These are phyloP conservation scores for Rhodotorula diobovata DNA, from an alignment of 768 basidiomycete species.

Conservation along the genomic window DNA sequence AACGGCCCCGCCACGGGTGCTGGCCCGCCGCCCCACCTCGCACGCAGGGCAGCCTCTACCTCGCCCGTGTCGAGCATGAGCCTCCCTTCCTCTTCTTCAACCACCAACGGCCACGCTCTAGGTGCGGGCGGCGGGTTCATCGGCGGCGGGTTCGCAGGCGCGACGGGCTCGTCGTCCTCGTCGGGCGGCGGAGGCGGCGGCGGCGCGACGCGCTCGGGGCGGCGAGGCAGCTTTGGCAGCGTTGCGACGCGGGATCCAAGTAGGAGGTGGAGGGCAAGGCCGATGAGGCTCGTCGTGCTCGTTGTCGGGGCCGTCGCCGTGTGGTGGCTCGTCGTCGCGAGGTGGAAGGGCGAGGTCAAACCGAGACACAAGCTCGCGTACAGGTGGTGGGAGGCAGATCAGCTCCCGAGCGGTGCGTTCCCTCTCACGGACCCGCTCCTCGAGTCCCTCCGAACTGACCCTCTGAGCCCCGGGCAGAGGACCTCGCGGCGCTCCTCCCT, in stretches of 20 bases:
- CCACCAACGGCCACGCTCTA: no score
- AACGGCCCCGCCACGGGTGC: neutral
- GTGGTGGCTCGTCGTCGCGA: neutral
- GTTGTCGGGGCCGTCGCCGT: neutral
- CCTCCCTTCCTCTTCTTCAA: no score
- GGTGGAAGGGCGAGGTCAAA: neutral
- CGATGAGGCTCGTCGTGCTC: neutral
- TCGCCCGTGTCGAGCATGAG: neutral
- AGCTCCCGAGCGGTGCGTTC: neutral
- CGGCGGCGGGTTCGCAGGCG: neutral
- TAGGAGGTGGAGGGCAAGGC: constrained; percentile 1
- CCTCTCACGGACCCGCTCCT: neutral
- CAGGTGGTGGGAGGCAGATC: constrained; percentile 32
- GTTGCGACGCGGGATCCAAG: neutral
- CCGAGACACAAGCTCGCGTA: constrained; percentile 4
- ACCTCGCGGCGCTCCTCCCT: constrained; percentile 21
- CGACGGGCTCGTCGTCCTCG: no score
- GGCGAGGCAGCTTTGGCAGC: neutral
- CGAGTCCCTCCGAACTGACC: neutral
- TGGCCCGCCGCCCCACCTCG: neutral
- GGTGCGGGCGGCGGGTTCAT: neutral
- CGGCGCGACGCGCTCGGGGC: neutral
- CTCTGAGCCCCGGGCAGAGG: neutral
- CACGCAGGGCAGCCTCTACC: neutral
- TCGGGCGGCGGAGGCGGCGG: neutral